Conservation (phyloP, 108 stramenopile species). For the Fragilaria radians region DNA sequence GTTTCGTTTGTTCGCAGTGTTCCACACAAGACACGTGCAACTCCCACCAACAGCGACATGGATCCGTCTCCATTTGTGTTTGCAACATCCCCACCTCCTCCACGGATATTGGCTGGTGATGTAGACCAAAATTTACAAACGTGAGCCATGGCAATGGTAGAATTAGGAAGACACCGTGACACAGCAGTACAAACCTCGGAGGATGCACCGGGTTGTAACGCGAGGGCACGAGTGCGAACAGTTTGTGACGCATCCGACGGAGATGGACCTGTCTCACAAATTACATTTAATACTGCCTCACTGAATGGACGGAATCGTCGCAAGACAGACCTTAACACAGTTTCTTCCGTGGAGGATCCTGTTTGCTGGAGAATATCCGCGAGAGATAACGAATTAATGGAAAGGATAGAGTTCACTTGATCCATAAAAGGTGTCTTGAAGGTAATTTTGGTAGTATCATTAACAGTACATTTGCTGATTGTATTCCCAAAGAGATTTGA, state of each 20-base stretch:
- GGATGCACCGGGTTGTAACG: constrained; percentile 31
- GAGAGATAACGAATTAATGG: constrained; percentile 49
- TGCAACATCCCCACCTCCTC: not conserved
- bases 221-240: constrained; percentile 52
- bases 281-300: constrained; percentile 61
- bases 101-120: constrained; percentile 41
- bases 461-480: constrained; percentile 6
- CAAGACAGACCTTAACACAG: constrained; percentile 56
- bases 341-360: constrained; percentile 66
- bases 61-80: not conserved
- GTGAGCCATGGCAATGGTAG: constrained; percentile 61
- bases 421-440: constrained; percentile 73
- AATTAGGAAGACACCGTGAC: constrained; percentile 39
- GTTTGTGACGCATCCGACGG: constrained; percentile 38
- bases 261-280: constrained; percentile 69
- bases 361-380: constrained; percentile 48
- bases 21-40: constrained; percentile 74
- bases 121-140: constrained; percentile 75
- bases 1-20: constrained; percentile 53
- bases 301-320: constrained; percentile 77
- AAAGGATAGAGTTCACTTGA: constrained; percentile 38
- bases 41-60: constrained; percentile 68
- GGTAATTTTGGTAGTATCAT: constrained; percentile 37
- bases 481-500: constrained; percentile 47
- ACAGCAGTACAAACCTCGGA: constrained; percentile 26